Evolutionary conservation across 768 basidiomycete species (phyloP), one percentile per base, ranked within the genome.

Genomic region (Udeniomyces megalosporus): DNA sequence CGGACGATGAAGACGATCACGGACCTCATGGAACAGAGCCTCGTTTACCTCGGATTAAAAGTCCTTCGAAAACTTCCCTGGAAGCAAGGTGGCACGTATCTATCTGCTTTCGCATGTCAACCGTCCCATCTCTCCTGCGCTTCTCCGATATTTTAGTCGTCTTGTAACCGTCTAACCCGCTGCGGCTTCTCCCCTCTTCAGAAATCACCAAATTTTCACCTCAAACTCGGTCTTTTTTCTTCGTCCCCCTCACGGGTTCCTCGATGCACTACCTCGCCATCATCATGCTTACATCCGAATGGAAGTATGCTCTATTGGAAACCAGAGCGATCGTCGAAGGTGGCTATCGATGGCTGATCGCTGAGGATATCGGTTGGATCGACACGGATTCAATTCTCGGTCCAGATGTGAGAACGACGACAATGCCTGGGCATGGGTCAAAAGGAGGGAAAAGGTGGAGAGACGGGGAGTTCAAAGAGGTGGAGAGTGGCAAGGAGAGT

Each of bases 1-100:
- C n/a, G n/a, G n/a, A n/a, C n/a, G n/a, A n/a, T n/a, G n/a, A 66
- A 92, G 90, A 88, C 88, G 5, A 88, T 91, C 64, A 77, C 80
- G 47, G 86, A 89, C 60, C 78, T 84, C 17, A 80, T 84, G 11
- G 88, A 91, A 71, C 84, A 86, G 71, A 90, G 88, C 69, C 84
- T n/a, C 80, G 77, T 65, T 84, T 67, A 88, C 68, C 80, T 92
- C 11, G 90, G 90, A n/a, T 73, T 90, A 46, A 42, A 82, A 70
- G 82, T 80, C 61, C 85, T 81, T 73, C 80, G 82, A 17, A 73
- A 77, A 28, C 81, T 87, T 38, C 84, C 86, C 67, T 81, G 91
- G 65, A 70, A 77, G 1, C 76, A 71, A 38, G 80, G 84, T 69
- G 86, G 38, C 38, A 42, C 17, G 38, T 42, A 42, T 42, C 38